Percentiles rank a stretch among this genome's conserved stretches.
Conservation (phyloP, 345 rosid genomes). For the sweet orange (Citrus sinensis) region DVS_A1.0 CM039166.1:19818501-19819000, state of each 20-base stretch:
- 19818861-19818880: too few relatives aligned
- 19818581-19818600: constrained; percentile 54
- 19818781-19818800: not conserved
- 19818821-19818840: not conserved
- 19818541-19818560: constrained; percentile 72
- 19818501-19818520: constrained; percentile 63
- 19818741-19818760: not conserved
- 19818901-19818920: too few relatives aligned
- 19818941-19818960: too few relatives aligned
- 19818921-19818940: too few relatives aligned
- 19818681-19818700: not conserved
- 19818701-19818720: not conserved
- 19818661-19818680: constrained; percentile 11
- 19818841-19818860: too few relatives aligned
- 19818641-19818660: constrained; percentile 68
- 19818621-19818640: constrained; percentile 84
- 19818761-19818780: not conserved
- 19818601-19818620: constrained; percentile 44
- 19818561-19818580: constrained; percentile 74
- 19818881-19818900: too few relatives aligned
- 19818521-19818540: constrained; percentile 47
- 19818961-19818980: not conserved
- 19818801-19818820: not conserved
- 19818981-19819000: not conserved
- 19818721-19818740: not conserved